phyloP scores from a whole-genome alignment of 2,329 filamentous ascomycete genomes.

The Epichloe festucae region DNA sequence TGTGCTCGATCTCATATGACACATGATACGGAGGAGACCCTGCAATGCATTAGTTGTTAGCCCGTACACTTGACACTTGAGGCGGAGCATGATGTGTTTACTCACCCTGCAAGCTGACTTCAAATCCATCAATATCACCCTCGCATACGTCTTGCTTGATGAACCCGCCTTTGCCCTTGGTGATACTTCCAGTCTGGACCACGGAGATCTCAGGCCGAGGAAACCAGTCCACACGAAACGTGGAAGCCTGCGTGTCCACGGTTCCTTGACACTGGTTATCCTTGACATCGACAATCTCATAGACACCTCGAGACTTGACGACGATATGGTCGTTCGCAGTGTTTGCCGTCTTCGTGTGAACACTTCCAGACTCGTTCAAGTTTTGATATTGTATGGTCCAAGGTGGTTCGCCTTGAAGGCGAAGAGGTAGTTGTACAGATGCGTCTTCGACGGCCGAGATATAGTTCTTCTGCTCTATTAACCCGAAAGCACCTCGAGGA shows the following conservation, averaged over 20 bases:
- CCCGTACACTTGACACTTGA: not conserved
- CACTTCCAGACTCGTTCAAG: constrained; percentile 35
- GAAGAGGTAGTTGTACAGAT: constrained; percentile 61
- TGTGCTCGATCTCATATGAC: constrained; percentile 67
- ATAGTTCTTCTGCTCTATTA: constrained; percentile 66
- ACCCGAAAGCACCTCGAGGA: constrained; percentile 74
- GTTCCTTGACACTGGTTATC: constrained; percentile 74
- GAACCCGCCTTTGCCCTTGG: constrained; percentile 38
- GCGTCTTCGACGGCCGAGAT: constrained; percentile 67
- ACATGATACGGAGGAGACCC: constrained; percentile 71
- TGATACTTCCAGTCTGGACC: constrained; percentile 50
- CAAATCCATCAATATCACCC: constrained; percentile 81
- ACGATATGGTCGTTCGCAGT: constrained; percentile 54
- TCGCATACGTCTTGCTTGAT: constrained; percentile 80
- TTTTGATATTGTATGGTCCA: constrained; percentile 74
- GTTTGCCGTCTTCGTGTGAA: constrained; percentile 35
- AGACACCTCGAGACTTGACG: constrained; percentile 57
- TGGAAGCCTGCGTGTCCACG: constrained; percentile 59
- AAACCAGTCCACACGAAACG: constrained; percentile 77
- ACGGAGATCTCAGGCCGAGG: constrained; percentile 61
- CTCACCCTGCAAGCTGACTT: constrained; percentile 65
- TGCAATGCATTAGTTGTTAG: constrained; percentile 25
- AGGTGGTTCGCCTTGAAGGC: constrained; percentile 72
- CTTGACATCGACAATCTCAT: constrained; percentile 63
- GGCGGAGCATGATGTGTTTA: not conserved